phyloP scores from a whole-genome alignment of 2,329 filamentous ascomycete genomes.

The Talaromyces sp. region DNA sequence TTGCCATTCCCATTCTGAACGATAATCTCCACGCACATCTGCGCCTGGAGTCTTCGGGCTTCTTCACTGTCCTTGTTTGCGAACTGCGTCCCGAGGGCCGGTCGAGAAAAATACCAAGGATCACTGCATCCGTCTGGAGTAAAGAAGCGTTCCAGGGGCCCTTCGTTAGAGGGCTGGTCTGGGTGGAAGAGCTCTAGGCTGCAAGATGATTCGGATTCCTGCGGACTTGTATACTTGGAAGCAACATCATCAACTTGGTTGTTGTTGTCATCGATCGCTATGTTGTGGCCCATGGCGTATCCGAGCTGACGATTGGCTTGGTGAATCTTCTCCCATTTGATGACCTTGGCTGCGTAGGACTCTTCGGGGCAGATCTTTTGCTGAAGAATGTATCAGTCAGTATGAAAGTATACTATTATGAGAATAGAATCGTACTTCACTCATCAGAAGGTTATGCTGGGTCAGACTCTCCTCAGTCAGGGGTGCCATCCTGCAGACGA shows the following conservation, averaged over 20 bases:
- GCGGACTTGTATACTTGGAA: not conserved
- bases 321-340: slow-evolving; percentile 15
- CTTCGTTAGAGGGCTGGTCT: slow-evolving; percentile 6
- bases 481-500: not conserved
- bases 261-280: not conserved
- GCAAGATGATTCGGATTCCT: not conserved
- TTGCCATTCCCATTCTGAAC: not conserved
- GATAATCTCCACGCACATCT: slow-evolving; percentile 9
- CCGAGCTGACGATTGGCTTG: slow-evolving; percentile 10
- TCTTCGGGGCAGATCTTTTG: slow-evolving; percentile 12
- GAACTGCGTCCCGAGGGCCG: slow-evolving; percentile 13
- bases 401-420: not conserved
- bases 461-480: not conserved
- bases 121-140: slow-evolving; percentile 17
- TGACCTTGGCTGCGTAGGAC: slow-evolving; percentile 3
- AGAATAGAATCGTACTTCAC: not conserved
- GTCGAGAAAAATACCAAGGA: slow-evolving; percentile 13
- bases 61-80: slow-evolving; percentile 14
- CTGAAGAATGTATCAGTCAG: slow-evolving; percentile 10
- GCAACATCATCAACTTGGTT: not conserved
- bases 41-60: slow-evolving; percentile 12
- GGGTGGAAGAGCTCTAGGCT: not conserved
- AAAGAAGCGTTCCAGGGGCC: slow-evolving; percentile 20
- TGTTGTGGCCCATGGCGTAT: not conserved
- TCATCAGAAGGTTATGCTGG: not conserved